phyloP scores from a whole-genome alignment of 1,139 yeast species.

The Hansenula sp. region DNA sequence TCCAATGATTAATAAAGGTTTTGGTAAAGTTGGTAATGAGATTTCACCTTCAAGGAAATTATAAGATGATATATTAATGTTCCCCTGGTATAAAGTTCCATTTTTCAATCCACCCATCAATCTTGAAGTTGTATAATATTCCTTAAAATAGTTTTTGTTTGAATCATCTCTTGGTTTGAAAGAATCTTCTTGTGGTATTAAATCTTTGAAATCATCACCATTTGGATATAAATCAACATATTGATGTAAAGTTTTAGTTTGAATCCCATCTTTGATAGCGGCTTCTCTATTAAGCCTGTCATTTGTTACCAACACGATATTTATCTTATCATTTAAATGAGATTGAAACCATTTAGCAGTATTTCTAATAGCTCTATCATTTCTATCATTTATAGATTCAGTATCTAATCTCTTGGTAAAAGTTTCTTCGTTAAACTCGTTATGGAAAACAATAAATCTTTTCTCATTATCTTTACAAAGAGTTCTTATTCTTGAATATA shows the following conservation, averaged over 20 bases:
- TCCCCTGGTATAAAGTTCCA: conserved; percentile 86
- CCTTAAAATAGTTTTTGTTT: conserved; percentile 63
- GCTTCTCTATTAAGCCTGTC: conserved; percentile 65
- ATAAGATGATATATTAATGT: conserved; percentile 74
- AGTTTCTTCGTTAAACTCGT: conserved; percentile 79
- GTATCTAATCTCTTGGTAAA: conserved; percentile 54
- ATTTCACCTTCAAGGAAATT: conserved; percentile 89
- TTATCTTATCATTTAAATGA: conserved; percentile 55
- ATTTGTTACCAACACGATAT: conserved; percentile 68
- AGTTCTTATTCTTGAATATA: conserved; percentile 78
- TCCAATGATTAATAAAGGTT: conserved; percentile 80
- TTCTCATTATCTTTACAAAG: conserved; percentile 76
- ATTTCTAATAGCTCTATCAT: conserved; percentile 85
- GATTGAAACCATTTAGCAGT: conserved; percentile 67
- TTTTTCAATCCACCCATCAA: conserved; percentile 87
- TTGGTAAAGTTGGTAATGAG: conserved; percentile 66
- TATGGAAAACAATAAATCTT: conserved; percentile 87
- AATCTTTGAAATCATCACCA: conserved; percentile 73
- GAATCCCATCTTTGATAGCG: conserved; percentile 52
- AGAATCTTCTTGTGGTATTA: conserved; percentile 59
- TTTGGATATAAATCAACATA: conserved; percentile 75
- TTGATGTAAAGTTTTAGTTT: conserved; percentile 53
- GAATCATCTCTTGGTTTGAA: conserved; percentile 28
- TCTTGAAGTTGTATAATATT: conserved; percentile 76
- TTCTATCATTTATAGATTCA: conserved; percentile 85